A percentile compares a stretch with the other conserved stretches of the same genome.
Conservation (phyloP, 116 monocot species). For the Posidonia oceanica region DNA sequence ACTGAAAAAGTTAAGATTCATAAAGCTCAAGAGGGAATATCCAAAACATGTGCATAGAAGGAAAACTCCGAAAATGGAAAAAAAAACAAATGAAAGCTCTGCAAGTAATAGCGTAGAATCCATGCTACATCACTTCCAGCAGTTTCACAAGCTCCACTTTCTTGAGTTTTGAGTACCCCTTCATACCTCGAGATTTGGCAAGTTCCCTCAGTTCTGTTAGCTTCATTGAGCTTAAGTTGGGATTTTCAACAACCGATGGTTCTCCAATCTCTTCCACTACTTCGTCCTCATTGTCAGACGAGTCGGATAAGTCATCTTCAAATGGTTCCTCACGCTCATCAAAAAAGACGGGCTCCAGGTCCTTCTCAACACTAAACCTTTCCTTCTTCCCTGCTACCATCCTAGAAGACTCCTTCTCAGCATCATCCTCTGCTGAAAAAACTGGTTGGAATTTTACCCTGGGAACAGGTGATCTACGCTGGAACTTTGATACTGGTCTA, state of each 20-base stretch:
- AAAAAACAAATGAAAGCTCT: no score
- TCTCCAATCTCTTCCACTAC: conserved; percentile 10
- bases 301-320: conserved; percentile 20
- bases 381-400: conserved; percentile 20
- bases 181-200: conserved; percentile 73
- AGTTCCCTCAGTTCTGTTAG: conserved; percentile 59
- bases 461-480: conserved; percentile 60
- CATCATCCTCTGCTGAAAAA: conserved; percentile 33
- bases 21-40: no score
- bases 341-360: conserved; percentile 25
- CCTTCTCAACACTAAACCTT: background rate
- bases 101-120: no score
- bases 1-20: no score
- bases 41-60: no score
- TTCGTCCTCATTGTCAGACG: conserved; percentile 21
- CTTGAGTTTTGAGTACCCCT: conserved; percentile 68
- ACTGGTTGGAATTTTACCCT: conserved; percentile 70
- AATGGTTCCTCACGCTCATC: conserved; percentile 21
- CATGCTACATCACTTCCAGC: conserved; percentile 9
- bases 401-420: background rate
- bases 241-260: conserved; percentile 11
- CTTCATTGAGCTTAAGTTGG: conserved; percentile 53
- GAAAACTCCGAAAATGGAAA: no score
- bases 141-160: conserved; percentile 45
- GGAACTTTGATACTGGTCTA: conserved; percentile 66